phyloP scores from a whole-genome alignment of 768 basidiomycete genomes.

The Tulasnella sp. region DNA sequence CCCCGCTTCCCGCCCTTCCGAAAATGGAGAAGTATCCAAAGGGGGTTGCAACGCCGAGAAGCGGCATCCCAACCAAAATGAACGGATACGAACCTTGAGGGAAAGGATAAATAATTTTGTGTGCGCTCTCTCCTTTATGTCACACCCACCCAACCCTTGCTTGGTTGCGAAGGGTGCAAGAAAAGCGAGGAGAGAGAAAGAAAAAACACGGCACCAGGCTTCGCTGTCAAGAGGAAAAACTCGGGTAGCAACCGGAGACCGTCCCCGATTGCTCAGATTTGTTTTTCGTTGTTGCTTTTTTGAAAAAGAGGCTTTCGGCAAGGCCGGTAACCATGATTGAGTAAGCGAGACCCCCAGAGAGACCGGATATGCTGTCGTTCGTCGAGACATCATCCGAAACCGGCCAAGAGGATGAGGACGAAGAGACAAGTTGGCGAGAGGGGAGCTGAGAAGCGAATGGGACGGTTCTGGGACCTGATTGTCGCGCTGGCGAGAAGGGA shows the following conservation, averaged over 20 bases:
- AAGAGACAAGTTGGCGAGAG: not conserved
- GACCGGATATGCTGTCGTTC: not conserved
- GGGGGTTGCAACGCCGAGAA: not conserved
- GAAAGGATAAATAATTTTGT: not conserved
- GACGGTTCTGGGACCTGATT: not conserved
- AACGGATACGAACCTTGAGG: not conserved
- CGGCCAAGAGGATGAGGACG: not conserved
- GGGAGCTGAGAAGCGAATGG: not conserved
- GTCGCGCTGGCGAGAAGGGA: constrained; percentile 1
- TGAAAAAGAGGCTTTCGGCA: not conserved
- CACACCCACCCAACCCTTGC: not conserved
- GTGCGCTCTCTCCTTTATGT: not conserved
- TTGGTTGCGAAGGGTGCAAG: not conserved
- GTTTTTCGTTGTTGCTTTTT: not conserved
- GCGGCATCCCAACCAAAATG: not conserved
- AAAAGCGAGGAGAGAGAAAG: not conserved
- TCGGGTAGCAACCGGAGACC: not conserved
- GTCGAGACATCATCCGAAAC: not conserved
- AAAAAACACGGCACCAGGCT: not conserved
- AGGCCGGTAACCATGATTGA: not conserved
- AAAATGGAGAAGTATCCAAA: not conserved
- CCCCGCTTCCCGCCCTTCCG: not conserved
- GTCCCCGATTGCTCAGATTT: not conserved
- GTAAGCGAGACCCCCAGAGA: not conserved
- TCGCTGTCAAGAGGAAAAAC: constrained; percentile 4